Percentiles rank a stretch among this genome's conserved stretches.
Evolutionary conservation across 225 moss, liverwort and hornwort species (phyloP).

Genomic region (Climacium dendroides): DNA sequence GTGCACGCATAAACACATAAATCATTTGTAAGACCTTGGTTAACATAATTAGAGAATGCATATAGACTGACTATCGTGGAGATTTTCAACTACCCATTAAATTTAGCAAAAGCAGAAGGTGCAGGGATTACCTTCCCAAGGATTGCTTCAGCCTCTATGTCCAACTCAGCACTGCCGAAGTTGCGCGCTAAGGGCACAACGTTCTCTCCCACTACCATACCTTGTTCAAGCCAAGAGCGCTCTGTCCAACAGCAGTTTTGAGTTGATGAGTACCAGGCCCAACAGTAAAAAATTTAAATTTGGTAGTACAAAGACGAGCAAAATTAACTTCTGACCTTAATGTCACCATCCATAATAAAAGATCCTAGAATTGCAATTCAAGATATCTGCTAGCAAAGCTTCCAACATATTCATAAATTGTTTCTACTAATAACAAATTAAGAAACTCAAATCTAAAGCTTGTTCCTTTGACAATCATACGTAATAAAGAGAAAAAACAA

Average conservation of each 20-base stretch:
- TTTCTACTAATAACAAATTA: neutral
- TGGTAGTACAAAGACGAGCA: neutral
- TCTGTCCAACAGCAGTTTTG: slow-evolving; percentile 36
- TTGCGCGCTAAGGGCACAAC: slow-evolving; percentile 95
- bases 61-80: neutral
- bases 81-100: neutral
- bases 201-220: slow-evolving; percentile 79
- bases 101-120: neutral
- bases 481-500: neutral
- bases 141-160: slow-evolving; percentile 66
- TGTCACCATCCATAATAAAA: neutral
- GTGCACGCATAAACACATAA: neutral
- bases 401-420: neutral
- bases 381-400: neutral
- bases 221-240: slow-evolving; percentile 92
- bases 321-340: neutral
- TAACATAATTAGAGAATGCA: neutral
- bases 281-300: neutral
- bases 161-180: slow-evolving; percentile 90
- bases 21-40: neutral
- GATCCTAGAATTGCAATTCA: neutral
- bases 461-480: neutral
- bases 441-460: neutral
- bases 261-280: neutral
- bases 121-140: slow-evolving; percentile 56